These are phyloP conservation scores for Thymus mandschuricus DNA, from an alignment of 257 asterid genomes.

Conservation along the genomic window DNA sequence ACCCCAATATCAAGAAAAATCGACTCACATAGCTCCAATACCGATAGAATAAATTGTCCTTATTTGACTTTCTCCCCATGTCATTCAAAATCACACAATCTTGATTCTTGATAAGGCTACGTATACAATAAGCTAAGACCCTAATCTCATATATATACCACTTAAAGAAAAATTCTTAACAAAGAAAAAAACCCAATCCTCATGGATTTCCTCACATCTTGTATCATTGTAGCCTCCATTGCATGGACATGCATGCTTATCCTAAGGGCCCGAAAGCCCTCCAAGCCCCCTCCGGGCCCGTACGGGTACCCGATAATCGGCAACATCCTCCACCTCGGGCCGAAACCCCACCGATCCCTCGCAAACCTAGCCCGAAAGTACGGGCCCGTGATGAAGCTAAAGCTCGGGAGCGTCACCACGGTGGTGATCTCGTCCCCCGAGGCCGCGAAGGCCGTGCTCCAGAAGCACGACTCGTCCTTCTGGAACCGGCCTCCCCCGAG, in stretches of 20 bases:
- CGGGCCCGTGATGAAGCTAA: conserved; percentile 34
- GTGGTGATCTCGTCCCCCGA: conserved; percentile 30
- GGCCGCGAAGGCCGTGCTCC: conserved; percentile 11
- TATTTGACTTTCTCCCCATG: too few relatives aligned
- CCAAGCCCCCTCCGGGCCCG: conserved; percentile 38
- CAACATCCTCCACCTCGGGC: conserved; percentile 31
- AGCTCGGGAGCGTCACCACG: conserved; percentile 29
- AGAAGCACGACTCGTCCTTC: conserved; percentile 18
- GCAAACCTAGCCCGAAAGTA: conserved; percentile 19
- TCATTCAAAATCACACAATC: too few relatives aligned
- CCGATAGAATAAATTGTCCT: too few relatives aligned
- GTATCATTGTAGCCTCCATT: neutral
- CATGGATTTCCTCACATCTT: conserved; percentile 20
- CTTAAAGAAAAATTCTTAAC: too few relatives aligned
- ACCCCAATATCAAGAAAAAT: too few relatives aligned
- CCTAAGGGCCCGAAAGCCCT: conserved; percentile 24
- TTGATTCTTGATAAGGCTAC: too few relatives aligned
- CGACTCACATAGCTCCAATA: too few relatives aligned
- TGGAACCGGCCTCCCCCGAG: conserved; percentile 21
- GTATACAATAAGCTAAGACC: too few relatives aligned
- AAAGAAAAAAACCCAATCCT: too few relatives aligned
- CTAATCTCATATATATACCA: too few relatives aligned
- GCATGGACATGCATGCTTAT: neutral
- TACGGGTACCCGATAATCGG: conserved; percentile 18
- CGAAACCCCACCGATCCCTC: conserved; percentile 37